These are phyloP conservation scores for Zostera marina DNA, from an alignment of 116 monocot genomes.

Conservation along the genomic window DNA sequence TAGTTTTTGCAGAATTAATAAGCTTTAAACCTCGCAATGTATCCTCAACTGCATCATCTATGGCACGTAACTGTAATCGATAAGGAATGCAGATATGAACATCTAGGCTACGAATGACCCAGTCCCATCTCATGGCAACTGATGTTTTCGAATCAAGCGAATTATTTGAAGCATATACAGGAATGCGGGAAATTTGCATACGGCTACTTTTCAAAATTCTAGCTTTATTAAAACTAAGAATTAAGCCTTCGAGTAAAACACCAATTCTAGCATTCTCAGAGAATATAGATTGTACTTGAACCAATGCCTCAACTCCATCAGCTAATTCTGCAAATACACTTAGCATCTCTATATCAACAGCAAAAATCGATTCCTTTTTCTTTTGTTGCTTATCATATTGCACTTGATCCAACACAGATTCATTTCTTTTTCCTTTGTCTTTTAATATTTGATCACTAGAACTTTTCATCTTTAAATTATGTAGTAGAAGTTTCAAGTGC, in stretches of 20 bases:
- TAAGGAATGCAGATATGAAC: slow-evolving; percentile 85
- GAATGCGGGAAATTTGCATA: slow-evolving; percentile 88
- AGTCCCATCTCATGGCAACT: slow-evolving; percentile 47
- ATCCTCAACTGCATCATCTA: slow-evolving; percentile 97
- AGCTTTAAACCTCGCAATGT: slow-evolving; percentile 75
- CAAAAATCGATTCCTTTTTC: slow-evolving; percentile 66
- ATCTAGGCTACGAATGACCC: slow-evolving; percentile 87
- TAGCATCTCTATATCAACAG: slow-evolving; percentile 76
- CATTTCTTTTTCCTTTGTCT: slow-evolving; percentile 20
- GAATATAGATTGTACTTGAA: slow-evolving; percentile 89
- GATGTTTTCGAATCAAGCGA: slow-evolving; percentile 28
- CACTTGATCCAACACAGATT: slow-evolving; percentile 10
- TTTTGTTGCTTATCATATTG: slow-evolving; percentile 28
- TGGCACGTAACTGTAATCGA: slow-evolving; percentile 85
- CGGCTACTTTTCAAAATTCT: slow-evolving; percentile 79
- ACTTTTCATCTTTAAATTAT: slow-evolving; percentile 29
- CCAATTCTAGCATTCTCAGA: slow-evolving; percentile 95
- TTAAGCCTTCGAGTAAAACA: slow-evolving; percentile 65
- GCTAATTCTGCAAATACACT: slow-evolving; percentile 79
- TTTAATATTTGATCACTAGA: slow-evolving; percentile 19
- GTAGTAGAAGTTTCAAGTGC: slow-evolving; percentile 38
- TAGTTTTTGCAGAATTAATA: slow-evolving; percentile 45
- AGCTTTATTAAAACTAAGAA: slow-evolving; percentile 59
- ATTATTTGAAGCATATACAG: slow-evolving; percentile 23
- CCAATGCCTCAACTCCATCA: slow-evolving; percentile 77